phyloP scores from a whole-genome alignment of 495 filamentous ascomycete genomes.

The Aspergillus leporis region DNA sequence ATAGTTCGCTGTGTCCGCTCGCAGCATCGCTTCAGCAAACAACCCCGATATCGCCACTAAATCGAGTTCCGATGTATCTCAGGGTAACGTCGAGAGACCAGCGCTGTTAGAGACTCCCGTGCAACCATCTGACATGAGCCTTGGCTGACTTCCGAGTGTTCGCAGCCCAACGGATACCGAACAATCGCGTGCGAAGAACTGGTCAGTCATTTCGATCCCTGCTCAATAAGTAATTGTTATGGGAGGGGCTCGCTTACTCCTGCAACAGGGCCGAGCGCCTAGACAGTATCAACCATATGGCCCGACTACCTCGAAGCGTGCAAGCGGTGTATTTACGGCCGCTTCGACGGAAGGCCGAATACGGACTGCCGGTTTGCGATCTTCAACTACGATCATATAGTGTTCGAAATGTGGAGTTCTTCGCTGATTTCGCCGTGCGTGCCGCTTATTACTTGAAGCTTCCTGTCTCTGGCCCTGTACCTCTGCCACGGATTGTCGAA shows the following conservation, averaged over 20 bases:
- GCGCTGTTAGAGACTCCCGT: not conserved
- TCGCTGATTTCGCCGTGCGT: slow-evolving; percentile 90
- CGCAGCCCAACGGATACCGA: slow-evolving; percentile 3
- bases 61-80: not conserved
- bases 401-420: slow-evolving; percentile 89
- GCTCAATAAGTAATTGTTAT: not conserved
- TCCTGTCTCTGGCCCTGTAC: slow-evolving; percentile 81
- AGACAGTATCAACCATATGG: slow-evolving; percentile 32
- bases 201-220: slow-evolving; percentile 11
- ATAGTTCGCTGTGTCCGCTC: slow-evolving; percentile 2
- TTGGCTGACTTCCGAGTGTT: not conserved
- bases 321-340: slow-evolving; percentile 86
- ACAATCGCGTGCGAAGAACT: slow-evolving; percentile 8
- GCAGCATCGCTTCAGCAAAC: not conserved
- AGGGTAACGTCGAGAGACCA: not conserved
- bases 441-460: slow-evolving; percentile 93
- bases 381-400: slow-evolving; percentile 92
- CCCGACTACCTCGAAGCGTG: slow-evolving; percentile 69
- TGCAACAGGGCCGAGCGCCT: slow-evolving; percentile 40
- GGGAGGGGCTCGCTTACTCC: slow-evolving; percentile 15
- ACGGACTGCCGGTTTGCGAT: slow-evolving; percentile 82
- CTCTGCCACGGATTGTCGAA: slow-evolving; percentile 82
- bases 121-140: not conserved
- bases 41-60: not conserved
- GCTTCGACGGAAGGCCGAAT: slow-evolving; percentile 68